Conservation (phyloP, 192 early-diverging fungal species). For the Umbelopsis isabellina region DNA sequence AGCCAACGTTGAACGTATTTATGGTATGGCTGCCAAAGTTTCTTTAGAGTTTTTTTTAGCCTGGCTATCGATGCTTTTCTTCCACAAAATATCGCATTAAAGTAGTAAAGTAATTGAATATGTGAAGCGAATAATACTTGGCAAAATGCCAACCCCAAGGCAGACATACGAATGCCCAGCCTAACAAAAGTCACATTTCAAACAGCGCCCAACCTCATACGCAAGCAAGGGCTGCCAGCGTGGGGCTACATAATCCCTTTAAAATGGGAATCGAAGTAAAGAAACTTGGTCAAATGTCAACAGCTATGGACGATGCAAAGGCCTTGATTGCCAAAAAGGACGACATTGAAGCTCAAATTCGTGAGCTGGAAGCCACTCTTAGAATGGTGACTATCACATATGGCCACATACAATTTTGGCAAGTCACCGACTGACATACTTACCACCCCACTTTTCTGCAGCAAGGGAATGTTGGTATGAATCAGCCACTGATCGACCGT, state of each 20-base stretch:
- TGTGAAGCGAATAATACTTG: no score
- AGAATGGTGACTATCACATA: conserved; percentile 30
- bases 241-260: not conserved
- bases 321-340: conserved; percentile 54
- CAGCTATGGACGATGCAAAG: conserved; percentile 37
- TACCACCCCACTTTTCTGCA: conserved; percentile 11
- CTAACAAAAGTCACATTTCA: no score
- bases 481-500: conserved; percentile 46
- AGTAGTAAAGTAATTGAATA: no score
- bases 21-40: no score
- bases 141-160: no score
- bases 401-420: not conserved
- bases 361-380: conserved; percentile 42
- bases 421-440: not conserved
- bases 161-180: no score
- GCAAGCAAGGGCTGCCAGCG: not conserved
- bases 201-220: no score
- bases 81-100: no score
- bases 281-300: not conserved
- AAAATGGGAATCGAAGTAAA: conserved; percentile 7
- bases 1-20: no score
- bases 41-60: no score
- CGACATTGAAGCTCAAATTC: conserved; percentile 45
- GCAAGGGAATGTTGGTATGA: conserved; percentile 53
- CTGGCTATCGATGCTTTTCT: no score